phyloP scores from a whole-genome alignment of 164 flowering plant species.

The Dillenia turbinata region DNA sequence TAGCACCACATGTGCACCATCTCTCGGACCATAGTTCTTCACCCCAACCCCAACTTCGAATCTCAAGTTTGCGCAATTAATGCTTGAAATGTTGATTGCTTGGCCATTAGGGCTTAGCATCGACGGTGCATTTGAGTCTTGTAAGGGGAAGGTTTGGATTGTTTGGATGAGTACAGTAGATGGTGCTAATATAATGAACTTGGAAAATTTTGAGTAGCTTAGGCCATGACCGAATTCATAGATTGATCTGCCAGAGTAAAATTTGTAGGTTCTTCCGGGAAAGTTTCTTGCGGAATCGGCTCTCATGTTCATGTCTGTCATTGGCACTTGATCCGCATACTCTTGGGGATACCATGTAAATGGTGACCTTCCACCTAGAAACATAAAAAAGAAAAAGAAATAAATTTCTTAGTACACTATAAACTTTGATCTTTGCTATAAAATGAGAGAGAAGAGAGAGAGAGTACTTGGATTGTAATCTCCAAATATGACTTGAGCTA shows the following conservation, averaged over 20 bases:
- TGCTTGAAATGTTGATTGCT: conserved; percentile 24
- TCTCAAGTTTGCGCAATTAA: conserved; percentile 24
- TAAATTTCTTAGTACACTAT: neutral
- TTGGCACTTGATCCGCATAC: conserved; percentile 42
- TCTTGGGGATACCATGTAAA: conserved; percentile 63
- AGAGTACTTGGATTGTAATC: conserved; percentile 55
- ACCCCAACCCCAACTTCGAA: conserved; percentile 31
- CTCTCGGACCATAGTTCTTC: conserved; percentile 36
- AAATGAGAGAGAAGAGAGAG: neutral
- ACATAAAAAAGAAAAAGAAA: neutral
- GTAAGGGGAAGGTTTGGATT: neutral
- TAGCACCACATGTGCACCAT: conserved; percentile 48
- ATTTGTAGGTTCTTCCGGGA: conserved; percentile 73
- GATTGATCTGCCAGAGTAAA: conserved; percentile 45
- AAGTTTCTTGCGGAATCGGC: conserved; percentile 27
- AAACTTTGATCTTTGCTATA: neutral
- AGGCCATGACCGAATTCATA: conserved; percentile 64
- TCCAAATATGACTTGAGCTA: conserved; percentile 62
- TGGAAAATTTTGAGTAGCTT: conserved; percentile 52
- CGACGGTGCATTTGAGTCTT: neutral
- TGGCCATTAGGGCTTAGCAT: conserved; percentile 1
- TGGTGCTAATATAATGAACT: conserved; percentile 29
- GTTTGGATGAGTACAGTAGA: conserved; percentile 19
- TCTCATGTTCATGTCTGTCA: conserved; percentile 74
- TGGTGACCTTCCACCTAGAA: conserved; percentile 56